Evolutionary conservation across 73 alveolate species (phyloP), one percentile per base, ranked within the genome.

Genomic region (Paramecium primaurelia): DNA sequence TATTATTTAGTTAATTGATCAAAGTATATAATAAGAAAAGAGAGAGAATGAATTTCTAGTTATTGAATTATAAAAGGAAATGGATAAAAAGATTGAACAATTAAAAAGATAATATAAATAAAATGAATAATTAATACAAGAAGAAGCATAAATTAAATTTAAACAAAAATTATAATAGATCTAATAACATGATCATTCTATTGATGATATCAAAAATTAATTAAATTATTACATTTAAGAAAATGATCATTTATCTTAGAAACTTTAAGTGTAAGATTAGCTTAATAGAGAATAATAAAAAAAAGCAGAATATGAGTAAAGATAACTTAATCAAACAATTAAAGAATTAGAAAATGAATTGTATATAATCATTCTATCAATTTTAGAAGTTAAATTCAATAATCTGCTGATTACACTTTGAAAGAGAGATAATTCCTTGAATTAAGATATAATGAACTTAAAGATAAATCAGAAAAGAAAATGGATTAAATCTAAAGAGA

Each of bases 351-450:
- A 80, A 26, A 32, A 80, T 20, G 77, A 80, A 80, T 45, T 80
- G 91, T 80, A 80, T n/a, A 49, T 7, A n/a, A n/a, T n/a, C 5
- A 14, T 37, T 36, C 0, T 14, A 42, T 45, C 49, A 25, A 49
- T 49, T 42, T 8, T 32, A 42, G 71, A 45, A n/a, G n/a, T 20
- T 44, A 14, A 32, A 80, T 32, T 80, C 22, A 80, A 80, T 14
- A 80, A 80, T 80, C 58, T 45, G 91, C 91, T 80, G 91, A 80
- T 80, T 80, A 80, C 30, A 45, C 91, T 40, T 11, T 45, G 77
- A 80, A 80, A 44, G 91, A 80, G 26, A 80, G 91, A 80, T 20
- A 80, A 44, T 80, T n/a, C 37, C 58, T 45, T 3, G 91, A 80
- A 49, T 45, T 20, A 45, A 40, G 75, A 11, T 45, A 45, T 9